These are phyloP conservation scores for Volvox africanus DNA, from an alignment of 139 green algal genomes.

Conservation along the genomic window DNA sequence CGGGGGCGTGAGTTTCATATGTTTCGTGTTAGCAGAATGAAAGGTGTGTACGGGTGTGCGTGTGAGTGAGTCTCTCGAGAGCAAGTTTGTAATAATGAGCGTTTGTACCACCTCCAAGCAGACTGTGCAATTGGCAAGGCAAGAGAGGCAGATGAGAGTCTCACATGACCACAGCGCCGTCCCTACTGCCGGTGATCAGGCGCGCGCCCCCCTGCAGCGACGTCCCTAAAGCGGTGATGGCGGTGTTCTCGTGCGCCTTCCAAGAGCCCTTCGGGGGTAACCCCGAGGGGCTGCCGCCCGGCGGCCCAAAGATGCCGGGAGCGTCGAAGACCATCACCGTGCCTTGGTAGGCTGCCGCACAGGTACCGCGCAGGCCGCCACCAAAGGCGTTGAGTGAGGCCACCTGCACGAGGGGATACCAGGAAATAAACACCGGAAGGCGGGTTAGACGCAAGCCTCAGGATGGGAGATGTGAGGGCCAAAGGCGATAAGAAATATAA, in stretches of 20 bases:
- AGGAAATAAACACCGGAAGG: no score
- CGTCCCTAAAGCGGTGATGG: conserved; percentile 67
- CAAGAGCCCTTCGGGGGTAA: conserved; percentile 52
- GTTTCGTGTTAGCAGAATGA: neutral
- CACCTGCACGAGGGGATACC: conserved; percentile 56
- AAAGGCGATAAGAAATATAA: no score
- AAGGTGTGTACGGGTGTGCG: neutral
- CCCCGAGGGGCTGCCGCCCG: neutral
- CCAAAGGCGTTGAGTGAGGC: conserved; percentile 73
- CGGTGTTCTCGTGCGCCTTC: conserved; percentile 58
- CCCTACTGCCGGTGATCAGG: conserved; percentile 66
- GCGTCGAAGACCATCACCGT: conserved; percentile 60
- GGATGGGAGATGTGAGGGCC: neutral
- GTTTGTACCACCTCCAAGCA: neutral
- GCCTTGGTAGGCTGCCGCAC: conserved; percentile 52
- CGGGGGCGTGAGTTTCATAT: neutral
- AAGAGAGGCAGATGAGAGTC: neutral
- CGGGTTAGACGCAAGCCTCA: neutral
- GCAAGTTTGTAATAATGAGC: neutral
- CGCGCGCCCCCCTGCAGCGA: neutral
- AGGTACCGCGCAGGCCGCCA: conserved; percentile 58
- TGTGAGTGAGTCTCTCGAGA: neutral
- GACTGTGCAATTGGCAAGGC: neutral
- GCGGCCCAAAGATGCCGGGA: neutral
- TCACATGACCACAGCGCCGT: conserved; percentile 59